Percentiles rank a stretch among this genome's conserved stretches.
These are phyloP conservation scores for Starmerella kuoi DNA, from an alignment of 805 yeast genomes.

Conservation along the genomic window DNA sequence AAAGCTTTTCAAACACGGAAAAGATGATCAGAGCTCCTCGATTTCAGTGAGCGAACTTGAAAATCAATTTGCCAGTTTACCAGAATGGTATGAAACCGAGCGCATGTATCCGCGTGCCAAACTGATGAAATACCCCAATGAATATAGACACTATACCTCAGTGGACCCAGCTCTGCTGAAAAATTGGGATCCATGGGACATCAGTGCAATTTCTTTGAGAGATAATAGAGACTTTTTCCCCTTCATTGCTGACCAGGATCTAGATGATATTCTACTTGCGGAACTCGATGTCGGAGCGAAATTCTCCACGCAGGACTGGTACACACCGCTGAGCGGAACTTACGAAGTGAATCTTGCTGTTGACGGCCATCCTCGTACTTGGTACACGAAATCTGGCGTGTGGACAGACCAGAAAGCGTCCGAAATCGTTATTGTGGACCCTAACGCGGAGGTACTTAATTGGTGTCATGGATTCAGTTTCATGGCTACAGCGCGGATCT, in stretches of 20 bases:
- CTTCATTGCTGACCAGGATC: constrained; percentile 7
- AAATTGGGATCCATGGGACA: constrained; percentile 6
- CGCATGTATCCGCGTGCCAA: not conserved
- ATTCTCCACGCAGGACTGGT: constrained; percentile 4
- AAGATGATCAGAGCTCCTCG: too few species aligned
- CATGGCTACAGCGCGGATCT: not conserved
- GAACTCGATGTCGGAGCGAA: constrained; percentile 7
- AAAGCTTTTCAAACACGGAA: not conserved
- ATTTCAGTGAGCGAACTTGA: constrained; percentile 2
- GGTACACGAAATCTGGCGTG: constrained; percentile 3
- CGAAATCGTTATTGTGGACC: constrained; percentile 11
- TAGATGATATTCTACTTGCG: constrained; percentile 13
- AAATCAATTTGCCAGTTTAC: constrained; percentile 5
- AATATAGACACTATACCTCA: not conserved
- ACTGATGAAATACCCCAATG: not conserved
- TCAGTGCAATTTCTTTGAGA: constrained; percentile 4
- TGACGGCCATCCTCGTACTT: constrained; percentile 12
- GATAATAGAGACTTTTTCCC: constrained; percentile 1
- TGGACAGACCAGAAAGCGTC: constrained; percentile 11
- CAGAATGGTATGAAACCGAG: constrained; percentile 10
- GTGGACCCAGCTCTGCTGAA: not conserved
- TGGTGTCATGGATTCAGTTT: constrained; percentile 15
- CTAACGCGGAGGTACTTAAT: not conserved
- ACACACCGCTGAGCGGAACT: not conserved
- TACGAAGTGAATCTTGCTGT: constrained; percentile 3